Evolutionary conservation across 2,329 filamentous ascomycete genomes (phyloP).

Genomic region (Fusarium kyushuense): DNA sequence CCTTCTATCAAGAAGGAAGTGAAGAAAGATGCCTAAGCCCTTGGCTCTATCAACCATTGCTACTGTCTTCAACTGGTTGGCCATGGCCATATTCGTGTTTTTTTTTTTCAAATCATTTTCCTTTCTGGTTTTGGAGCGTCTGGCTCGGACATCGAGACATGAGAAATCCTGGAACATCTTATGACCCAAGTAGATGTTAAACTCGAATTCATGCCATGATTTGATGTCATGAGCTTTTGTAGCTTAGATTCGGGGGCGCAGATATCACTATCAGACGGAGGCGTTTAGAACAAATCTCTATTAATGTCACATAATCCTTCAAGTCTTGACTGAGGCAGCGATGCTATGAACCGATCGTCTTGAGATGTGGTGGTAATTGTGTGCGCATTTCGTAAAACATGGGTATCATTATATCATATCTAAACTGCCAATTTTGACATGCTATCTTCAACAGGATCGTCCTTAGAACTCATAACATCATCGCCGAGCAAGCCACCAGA

Average conservation of each 20-base stretch:
- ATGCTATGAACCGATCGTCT: not conserved
- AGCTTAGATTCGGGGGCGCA: slow-evolving; percentile 54
- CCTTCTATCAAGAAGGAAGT: slow-evolving; percentile 60
- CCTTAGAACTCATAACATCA: slow-evolving; percentile 32
- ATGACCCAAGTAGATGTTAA: slow-evolving; percentile 54
- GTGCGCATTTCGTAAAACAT: slow-evolving; percentile 3
- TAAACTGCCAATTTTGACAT: slow-evolving; percentile 49
- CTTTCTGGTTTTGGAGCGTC: slow-evolving; percentile 38
- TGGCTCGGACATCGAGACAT: slow-evolving; percentile 42
- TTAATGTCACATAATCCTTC: slow-evolving; percentile 40
- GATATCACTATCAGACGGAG: slow-evolving; percentile 42
- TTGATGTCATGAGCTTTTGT: slow-evolving; percentile 55
- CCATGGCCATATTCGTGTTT: slow-evolving; percentile 1
- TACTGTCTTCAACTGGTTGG: not conserved
- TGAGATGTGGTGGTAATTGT: not conserved
- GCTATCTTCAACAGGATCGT: slow-evolving; percentile 43
- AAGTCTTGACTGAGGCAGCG: not conserved
- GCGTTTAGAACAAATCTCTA: slow-evolving; percentile 43
- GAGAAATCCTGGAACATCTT: slow-evolving; percentile 53
- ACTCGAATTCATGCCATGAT: slow-evolving; percentile 49
- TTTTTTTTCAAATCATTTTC: slow-evolving; percentile 24
- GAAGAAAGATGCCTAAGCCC: slow-evolving; percentile 47
- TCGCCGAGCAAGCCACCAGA: slow-evolving; percentile 41
- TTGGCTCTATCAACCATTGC: not conserved
- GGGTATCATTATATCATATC: slow-evolving; percentile 40